These are phyloP conservation scores for Corymbia calophylla DNA, from an alignment of 441 rosid genomes.

Conservation along the genomic window DNA sequence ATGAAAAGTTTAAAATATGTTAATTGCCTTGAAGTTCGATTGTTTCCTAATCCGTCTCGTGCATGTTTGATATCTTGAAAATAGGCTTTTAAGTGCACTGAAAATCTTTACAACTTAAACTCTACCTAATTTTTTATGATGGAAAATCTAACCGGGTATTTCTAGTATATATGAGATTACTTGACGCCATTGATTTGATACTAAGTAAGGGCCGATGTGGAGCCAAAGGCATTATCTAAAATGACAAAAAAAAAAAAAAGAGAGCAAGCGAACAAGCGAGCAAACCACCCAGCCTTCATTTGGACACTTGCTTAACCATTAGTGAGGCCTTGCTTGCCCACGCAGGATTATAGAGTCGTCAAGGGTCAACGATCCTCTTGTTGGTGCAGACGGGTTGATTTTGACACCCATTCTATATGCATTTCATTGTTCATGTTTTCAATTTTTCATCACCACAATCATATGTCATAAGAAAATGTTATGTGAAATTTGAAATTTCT, in stretches of 20 bases:
- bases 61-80: not conserved
- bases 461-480: too few species aligned
- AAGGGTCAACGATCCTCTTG: not conserved
- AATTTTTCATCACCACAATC: accelerated
- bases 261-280: accelerated
- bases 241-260: not conserved
- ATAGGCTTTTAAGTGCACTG: not conserved
- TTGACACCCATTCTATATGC: too few species aligned
- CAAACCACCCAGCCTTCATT: not conserved
- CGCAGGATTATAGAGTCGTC: not conserved
- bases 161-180: not conserved
- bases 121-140: not conserved
- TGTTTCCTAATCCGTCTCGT: accelerated
- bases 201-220: not conserved
- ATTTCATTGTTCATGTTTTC: not conserved
- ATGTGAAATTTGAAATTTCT: too few species aligned
- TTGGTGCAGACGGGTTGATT: not conserved
- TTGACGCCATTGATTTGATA: not conserved
- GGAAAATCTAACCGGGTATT: not conserved
- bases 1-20: not conserved
- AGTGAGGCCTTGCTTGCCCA: not conserved
- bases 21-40: not conserved
- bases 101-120: not conserved
- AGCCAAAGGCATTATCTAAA: not conserved
- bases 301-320: not conserved